These are phyloP conservation scores for Tricholoma sp. DNA, from an alignment of 768 basidiomycete species.

Conservation along the genomic window DNA sequence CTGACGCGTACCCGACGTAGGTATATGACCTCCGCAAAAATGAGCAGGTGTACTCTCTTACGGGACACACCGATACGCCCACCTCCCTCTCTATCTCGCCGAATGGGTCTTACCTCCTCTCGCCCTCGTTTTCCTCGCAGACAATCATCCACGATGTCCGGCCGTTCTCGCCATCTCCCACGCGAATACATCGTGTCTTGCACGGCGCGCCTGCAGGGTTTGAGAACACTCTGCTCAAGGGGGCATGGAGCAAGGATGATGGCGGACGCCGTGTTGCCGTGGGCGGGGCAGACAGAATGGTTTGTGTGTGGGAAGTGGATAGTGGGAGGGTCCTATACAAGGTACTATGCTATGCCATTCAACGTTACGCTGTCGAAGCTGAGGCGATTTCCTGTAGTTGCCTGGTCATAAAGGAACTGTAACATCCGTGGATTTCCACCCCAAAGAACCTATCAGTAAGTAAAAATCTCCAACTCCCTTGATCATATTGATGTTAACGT, in stretches of 20 bases:
- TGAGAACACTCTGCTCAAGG: constrained; percentile 80
- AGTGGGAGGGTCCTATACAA: constrained; percentile 74
- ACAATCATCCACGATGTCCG: constrained; percentile 89
- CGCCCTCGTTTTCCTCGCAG: constrained; percentile 87
- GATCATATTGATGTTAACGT: background rate
- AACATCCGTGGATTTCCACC: constrained; percentile 93
- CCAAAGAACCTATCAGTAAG: constrained; percentile 92
- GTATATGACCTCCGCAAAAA: constrained; percentile 88
- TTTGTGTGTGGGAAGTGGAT: constrained; percentile 85
- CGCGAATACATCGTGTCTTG: constrained; percentile 72
- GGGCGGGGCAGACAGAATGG: constrained; percentile 85
- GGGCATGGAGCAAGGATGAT: constrained; percentile 85
- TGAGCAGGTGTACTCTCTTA: constrained; percentile 72
- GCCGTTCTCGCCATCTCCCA: constrained; percentile 85
- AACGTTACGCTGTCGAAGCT: background rate
- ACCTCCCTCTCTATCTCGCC: constrained; percentile 92
- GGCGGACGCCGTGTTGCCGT: constrained; percentile 80
- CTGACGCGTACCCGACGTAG: constrained; percentile 30
- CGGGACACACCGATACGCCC: constrained; percentile 89
- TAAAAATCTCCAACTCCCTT: constrained; percentile 6
- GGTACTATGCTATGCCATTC: constrained; percentile 32
- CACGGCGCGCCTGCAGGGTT: constrained; percentile 92
- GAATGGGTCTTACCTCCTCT: constrained; percentile 80
- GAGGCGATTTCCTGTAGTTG: constrained; percentile 38
- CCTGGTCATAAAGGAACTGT: constrained; percentile 98